phyloP scores from a whole-genome alignment of 139 green algal genomes.

The Tetratostichococcus sp. region DNA sequence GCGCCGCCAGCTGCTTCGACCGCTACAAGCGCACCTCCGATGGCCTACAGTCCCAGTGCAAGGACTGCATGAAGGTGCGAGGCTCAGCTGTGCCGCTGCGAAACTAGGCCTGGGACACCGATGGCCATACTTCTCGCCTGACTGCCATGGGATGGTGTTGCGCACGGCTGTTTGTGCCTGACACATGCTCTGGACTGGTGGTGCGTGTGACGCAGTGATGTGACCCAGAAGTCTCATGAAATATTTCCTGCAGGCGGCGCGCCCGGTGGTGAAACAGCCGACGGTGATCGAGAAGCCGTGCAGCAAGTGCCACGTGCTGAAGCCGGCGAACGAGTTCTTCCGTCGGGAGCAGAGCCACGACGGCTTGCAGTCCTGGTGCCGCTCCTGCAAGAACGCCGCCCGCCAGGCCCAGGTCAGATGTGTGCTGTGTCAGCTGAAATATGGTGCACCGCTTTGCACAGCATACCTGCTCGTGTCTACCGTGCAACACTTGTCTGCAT shows the following conservation, averaged over 20 bases:
- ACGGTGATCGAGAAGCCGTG: conserved; percentile 1
- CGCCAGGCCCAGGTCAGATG: not conserved
- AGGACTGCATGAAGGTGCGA: not conserved
- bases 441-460: too few species aligned
- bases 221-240: too few species aligned
- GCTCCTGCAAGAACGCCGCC: not conserved
- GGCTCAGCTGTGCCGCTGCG: not conserved
- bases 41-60: not conserved
- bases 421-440: too few species aligned
- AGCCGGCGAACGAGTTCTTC: not conserved
- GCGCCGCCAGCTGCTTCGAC: not conserved
- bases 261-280: not conserved
- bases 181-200: too few species aligned
- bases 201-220: too few species aligned
- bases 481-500: too few species aligned
- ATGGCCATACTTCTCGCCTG: not conserved
- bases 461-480: too few species aligned
- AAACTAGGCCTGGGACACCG: too few species aligned
- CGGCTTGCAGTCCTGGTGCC: not conserved
- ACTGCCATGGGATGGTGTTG: not conserved
- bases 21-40: not conserved
- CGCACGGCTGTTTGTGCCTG: too few species aligned
- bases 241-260: not conserved
- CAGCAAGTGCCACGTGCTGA: not conserved
- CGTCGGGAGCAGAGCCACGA: not conserved